These are phyloP conservation scores for Epichloe coenophiala DNA, from an alignment of 2,329 filamentous ascomycete species.

Conservation along the genomic window DNA sequence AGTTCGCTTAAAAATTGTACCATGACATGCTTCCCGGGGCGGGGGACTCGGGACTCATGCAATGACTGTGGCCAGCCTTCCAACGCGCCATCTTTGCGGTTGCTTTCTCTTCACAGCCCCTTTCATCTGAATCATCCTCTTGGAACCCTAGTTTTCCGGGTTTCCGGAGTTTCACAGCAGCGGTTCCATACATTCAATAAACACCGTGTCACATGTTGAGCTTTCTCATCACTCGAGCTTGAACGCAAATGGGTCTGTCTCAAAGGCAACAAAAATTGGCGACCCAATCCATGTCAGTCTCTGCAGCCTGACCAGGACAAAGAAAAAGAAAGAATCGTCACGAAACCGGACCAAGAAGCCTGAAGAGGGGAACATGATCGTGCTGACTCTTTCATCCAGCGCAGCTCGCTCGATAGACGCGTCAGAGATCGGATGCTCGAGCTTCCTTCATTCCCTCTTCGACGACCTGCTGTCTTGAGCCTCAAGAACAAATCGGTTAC, in stretches of 20 bases:
- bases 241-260: neutral
- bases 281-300: neutral
- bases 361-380: neutral
- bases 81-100: neutral
- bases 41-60: too few relatives aligned
- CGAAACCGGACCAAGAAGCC: neutral
- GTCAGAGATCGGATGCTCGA: neutral
- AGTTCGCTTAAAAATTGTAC: neutral
- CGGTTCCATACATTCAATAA: neutral
- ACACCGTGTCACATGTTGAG: neutral
- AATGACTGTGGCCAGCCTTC: neutral
- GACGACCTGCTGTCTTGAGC: neutral
- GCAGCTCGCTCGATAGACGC: neutral
- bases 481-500: neutral
- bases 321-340: neutral
- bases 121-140: too few relatives aligned
- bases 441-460: neutral
- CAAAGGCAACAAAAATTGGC: neutral
- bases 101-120: neutral
- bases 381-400: neutral
- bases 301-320: neutral
- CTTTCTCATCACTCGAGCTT: neutral
- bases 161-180: neutral
- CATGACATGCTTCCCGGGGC: too few relatives aligned
- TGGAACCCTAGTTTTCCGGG: too few relatives aligned